A percentile compares a stretch with the other conserved stretches of the same genome.
These are phyloP conservation scores for Sclerotinia spermophila DNA, from an alignment of 2,329 filamentous ascomycete genomes.

Conservation along the genomic window DNA sequence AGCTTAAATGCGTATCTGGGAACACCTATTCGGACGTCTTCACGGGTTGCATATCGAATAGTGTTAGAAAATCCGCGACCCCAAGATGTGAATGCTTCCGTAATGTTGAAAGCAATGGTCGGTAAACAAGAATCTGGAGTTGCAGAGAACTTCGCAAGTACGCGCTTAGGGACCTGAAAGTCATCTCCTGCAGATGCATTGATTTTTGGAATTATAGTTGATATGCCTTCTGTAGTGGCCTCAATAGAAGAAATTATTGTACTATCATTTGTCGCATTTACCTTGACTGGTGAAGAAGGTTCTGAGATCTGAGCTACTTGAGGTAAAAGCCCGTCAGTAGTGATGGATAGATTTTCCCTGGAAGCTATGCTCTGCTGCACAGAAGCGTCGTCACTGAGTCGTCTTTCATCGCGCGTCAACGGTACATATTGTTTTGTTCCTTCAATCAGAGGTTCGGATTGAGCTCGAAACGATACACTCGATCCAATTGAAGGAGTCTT, in stretches of 20 bases:
- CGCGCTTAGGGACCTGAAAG: constrained; percentile 39
- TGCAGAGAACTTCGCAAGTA: constrained; percentile 64
- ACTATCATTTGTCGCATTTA: not conserved
- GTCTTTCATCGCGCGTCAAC: constrained; percentile 35
- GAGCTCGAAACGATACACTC: constrained; percentile 24
- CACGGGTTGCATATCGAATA: constrained; percentile 56
- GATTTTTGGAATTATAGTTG: not conserved
- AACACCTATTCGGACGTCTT: constrained; percentile 59
- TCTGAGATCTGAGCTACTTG: not conserved
- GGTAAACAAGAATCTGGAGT: constrained; percentile 61
- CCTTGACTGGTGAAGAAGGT: not conserved
- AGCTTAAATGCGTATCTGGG: constrained; percentile 80
- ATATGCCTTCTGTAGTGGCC: not conserved
- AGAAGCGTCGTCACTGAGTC: constrained; percentile 23
- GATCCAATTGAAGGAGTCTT: constrained; percentile 30
- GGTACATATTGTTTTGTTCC: constrained; percentile 27
- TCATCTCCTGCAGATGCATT: constrained; percentile 26
- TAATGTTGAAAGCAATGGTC: constrained; percentile 61
- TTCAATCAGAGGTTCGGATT: constrained; percentile 31
- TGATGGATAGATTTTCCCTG: constrained; percentile 17
- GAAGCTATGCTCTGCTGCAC: constrained; percentile 1
- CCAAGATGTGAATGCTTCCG: constrained; percentile 68
- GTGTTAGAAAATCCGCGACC: constrained; percentile 70
- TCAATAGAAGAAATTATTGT: not conserved
- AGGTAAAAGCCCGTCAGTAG: constrained; percentile 22